These are phyloP conservation scores for Medicago ruthenica DNA, from an alignment of 306 rosid species.

Conservation along the genomic window DNA sequence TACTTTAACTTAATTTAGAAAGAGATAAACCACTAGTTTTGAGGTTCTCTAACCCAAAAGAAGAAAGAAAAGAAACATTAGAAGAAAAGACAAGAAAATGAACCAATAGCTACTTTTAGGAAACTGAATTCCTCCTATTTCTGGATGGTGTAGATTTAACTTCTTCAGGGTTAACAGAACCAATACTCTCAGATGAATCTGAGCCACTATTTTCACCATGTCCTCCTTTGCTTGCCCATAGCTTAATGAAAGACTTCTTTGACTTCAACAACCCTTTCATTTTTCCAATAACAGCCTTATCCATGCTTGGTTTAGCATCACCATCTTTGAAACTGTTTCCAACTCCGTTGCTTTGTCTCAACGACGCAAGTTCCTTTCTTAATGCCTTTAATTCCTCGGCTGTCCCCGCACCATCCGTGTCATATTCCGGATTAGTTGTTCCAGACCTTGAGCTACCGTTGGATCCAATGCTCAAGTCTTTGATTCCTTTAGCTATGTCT, in stretches of 20 bases:
- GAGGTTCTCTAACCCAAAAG: constrained; percentile 37
- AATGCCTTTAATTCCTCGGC: constrained; percentile 89
- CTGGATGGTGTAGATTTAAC: constrained; percentile 87
- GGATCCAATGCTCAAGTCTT: constrained; percentile 70
- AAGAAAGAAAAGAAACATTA: constrained; percentile 21
- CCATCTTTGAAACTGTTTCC: constrained; percentile 61
- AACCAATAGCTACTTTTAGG: constrained; percentile 56
- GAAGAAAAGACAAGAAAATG: constrained; percentile 35
- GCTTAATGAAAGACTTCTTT: constrained; percentile 77
- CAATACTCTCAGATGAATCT: constrained; percentile 84
- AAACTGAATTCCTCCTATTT: constrained; percentile 92
- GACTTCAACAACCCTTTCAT: constrained; percentile 84
- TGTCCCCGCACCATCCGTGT: constrained; percentile 71
- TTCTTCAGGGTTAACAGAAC: constrained; percentile 88
- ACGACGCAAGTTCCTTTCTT: constrained; percentile 82
- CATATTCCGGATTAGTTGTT: constrained; percentile 82
- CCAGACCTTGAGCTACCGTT: constrained; percentile 89
- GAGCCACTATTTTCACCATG: constrained; percentile 90
- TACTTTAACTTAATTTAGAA: constrained; percentile 53
- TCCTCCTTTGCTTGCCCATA: constrained; percentile 86
- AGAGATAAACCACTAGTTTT: constrained; percentile 50
- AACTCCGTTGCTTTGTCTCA: constrained; percentile 69
- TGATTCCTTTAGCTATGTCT: constrained; percentile 75
- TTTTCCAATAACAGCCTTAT: constrained; percentile 79
- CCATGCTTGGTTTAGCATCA: constrained; percentile 56